Evolutionary conservation across 2,329 filamentous ascomycete species (phyloP), one percentile per base, ranked within the genome.

Genomic region (Colletotrichum noveboracense): DNA sequence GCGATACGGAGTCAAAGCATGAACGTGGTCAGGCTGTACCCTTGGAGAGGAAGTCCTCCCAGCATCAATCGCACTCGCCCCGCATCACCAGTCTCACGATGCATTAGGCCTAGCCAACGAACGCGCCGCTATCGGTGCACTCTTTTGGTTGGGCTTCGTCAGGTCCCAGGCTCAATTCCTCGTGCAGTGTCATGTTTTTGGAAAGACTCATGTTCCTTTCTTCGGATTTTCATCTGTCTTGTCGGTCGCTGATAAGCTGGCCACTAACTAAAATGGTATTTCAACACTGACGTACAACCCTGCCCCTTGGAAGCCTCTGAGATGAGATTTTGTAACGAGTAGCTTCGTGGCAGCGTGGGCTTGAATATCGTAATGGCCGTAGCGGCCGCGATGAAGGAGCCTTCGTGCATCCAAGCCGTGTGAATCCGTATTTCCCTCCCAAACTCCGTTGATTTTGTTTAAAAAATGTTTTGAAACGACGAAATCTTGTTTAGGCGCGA

Each of bases 241-340:
- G 66, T 73, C 58, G 58, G 32, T 70, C 66, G 58, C 66, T 43
- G 24, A 70, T 74, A 74, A 70, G 66, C 65, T 61, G 32, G 71
- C 66, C 66, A 74, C 71, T 48, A 74, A 64, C 58, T 70, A 65
- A 58, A 52, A n/a, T 74, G 66, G 66, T 74, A 74, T 74, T 71
- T 70, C 43, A 68, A 74, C 66, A 74, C 71, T 74, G 66, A 70
- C 66, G 71, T 71, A 74, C 71, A 64, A 55, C 48, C 66, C 43
- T 70, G 58, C 43, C 60, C 43, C 43, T 14, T 21, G 56, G 16
- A 34, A 70, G 32, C 56, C 67, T 71, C 12, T 70, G 58, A 21
- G 34, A 26, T 43, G 26, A 48, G 56, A 60, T 32, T 16, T 34
- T 26, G 18, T 56, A 16, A 71, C 43, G 43, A 34, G 30, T 43